These are phyloP conservation scores for Talaromyces sp. DNA, from an alignment of 2,329 filamentous ascomycete species.

Conservation along the genomic window DNA sequence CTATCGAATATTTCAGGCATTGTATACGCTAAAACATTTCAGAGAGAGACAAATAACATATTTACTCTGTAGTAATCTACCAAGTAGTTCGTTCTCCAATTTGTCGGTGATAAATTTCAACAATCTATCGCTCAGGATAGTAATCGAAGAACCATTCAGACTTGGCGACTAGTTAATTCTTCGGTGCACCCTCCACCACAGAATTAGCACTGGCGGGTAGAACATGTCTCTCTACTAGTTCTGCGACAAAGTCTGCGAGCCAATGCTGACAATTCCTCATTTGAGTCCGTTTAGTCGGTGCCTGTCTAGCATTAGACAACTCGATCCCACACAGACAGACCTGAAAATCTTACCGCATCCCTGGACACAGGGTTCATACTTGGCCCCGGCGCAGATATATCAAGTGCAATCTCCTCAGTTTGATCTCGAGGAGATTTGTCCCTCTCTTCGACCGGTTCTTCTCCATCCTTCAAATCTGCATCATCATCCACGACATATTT, in stretches of 20 bases:
- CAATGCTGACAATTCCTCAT: not conserved
- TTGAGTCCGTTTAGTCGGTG: not conserved
- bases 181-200: not conserved
- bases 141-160: not conserved
- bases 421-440: not conserved
- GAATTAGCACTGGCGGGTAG: not conserved
- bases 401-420: not conserved
- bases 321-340: not conserved
- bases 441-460: not conserved
- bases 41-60: too few species aligned
- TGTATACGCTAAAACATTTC: too few species aligned
- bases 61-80: not conserved
- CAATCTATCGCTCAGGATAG: too few species aligned
- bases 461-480: not conserved
- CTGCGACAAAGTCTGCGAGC: not conserved
- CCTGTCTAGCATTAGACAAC: not conserved
- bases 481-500: not conserved
- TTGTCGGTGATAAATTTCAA: too few species aligned
- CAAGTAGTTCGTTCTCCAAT: not conserved
- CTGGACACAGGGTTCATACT: not conserved
- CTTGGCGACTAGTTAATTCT: not conserved
- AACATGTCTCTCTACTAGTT: not conserved
- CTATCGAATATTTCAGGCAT: too few species aligned
- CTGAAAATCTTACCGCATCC: not conserved
- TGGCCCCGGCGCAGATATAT: not conserved